Base-by-base conservation (phyloP, 495 filamentous ascomycete genomes). In the Parathielavia appendiculata region DNA sequence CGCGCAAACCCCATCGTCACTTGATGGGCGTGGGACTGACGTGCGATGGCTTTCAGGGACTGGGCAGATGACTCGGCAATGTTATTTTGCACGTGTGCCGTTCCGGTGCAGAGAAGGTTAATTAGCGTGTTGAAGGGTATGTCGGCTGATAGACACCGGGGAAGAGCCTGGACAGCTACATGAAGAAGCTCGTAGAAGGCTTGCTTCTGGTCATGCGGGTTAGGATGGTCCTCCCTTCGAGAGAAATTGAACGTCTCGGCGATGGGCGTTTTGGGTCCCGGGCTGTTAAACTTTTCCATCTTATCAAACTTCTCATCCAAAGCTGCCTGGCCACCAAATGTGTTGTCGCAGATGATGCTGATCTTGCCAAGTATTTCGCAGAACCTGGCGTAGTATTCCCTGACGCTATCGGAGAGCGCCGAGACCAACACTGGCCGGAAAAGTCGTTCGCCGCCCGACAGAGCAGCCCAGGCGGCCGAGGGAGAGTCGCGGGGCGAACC, bases 341-440 rank as follows among this genome's bases (percentile, higher is more conserved):
- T 88, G 59, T 93, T 92, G 69, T 97, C 92, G 70, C 93, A 97
- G 12, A 97, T 83, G 34, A 96, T 85, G 1, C 91, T 96, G 46
- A 99, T 95, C 68, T 96, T 93, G 26, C 92, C 92, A 9, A 99
- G 75, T 8, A 97, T 92, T 65, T 97, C 90, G 65, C 91, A 97
- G 66, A 99, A 99, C 39, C 84, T 84, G 39, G 84, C 77, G 66
- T 97, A 96, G 66, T 91, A 91, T 36, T 89, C 88, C 63, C 83
- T 89, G 2, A 90, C 83, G 34, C 83, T 83, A 34, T 92, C 89
- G 50, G 80, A 83, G 40, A 97, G 79, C 36, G 83, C 83, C 22
- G 83, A 80, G 3, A 83, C 82, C 35, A 87, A 82, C 4, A 97
- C 89, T 9, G 92, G 92, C 41, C 78, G 80, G 17, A 87, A 90